Evolutionary conservation across 1,139 yeast genomes (phyloP).

Genomic region (Arxiozyma slooffiae): DNA sequence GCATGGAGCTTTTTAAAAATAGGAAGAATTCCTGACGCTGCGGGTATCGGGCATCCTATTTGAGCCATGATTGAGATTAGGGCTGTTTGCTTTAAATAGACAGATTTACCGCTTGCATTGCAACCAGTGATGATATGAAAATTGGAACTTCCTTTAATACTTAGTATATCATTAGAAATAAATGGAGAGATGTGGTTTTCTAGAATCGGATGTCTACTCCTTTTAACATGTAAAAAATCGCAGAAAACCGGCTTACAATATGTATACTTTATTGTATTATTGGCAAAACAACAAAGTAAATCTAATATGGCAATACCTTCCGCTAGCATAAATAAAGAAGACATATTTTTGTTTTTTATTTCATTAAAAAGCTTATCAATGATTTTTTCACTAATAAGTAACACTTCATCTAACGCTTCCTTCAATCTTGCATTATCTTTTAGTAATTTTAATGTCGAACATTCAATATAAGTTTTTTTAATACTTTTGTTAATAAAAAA

Average conservation of each 20-base stretch:
- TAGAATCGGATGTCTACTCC: constrained; percentile 37
- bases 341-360: constrained; percentile 25
- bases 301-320: constrained; percentile 40
- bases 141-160: constrained; percentile 32
- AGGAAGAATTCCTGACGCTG: constrained; percentile 34
- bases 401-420: constrained; percentile 35
- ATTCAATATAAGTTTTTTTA: constrained; percentile 33
- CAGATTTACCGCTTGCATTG: constrained; percentile 43
- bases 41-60: constrained; percentile 39
- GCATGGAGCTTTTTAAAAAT: constrained; percentile 34
- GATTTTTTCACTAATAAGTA: constrained; percentile 35
- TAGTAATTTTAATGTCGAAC: constrained; percentile 36
- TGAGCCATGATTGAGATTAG: constrained; percentile 37
- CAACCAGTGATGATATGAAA: constrained; percentile 40
- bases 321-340: constrained; percentile 36
- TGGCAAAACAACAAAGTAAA: constrained; percentile 35
- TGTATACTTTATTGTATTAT: constrained; percentile 21
- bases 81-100: constrained; percentile 36
- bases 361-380: constrained; percentile 30
- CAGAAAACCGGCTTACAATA: constrained; percentile 35
- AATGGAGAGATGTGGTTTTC: constrained; percentile 28
- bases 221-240: constrained; percentile 27
- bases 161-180: constrained; percentile 35
- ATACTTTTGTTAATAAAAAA: constrained; percentile 31
- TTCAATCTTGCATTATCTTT: constrained; percentile 36